Evolutionary conservation across 306 rosid genomes (phyloP).

Genomic region (Erythrophleum fordii): DNA sequence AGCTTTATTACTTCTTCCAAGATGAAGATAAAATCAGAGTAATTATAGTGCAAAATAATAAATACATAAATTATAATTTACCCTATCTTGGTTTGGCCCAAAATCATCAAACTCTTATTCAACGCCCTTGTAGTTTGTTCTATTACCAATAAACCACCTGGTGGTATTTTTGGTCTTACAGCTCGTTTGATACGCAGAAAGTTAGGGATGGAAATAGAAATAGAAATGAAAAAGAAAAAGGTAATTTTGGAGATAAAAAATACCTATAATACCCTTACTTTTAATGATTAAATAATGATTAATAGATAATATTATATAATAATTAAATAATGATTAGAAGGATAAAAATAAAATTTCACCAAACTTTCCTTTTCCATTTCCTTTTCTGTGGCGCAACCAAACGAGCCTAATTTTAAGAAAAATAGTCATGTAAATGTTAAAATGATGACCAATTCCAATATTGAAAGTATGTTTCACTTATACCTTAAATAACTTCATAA

Average conservation of each 20-base stretch:
- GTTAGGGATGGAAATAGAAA: too few species aligned
- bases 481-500: not conserved
- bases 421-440: not conserved
- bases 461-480: not conserved
- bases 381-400: too few species aligned
- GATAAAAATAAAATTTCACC: too few species aligned
- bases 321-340: too few species aligned
- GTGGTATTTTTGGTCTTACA: not conserved
- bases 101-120: not conserved
- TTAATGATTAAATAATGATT: too few species aligned
- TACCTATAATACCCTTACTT: too few species aligned
- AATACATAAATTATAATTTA: not conserved
- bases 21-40: not conserved
- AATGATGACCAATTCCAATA: not conserved
- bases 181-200: too few species aligned
- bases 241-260: too few species aligned
- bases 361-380: too few species aligned
- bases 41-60: slow-evolving; percentile 21
- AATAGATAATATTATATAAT: too few species aligned
- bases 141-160: not conserved
- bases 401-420: not conserved
- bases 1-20: slow-evolving; percentile 15
- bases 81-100: not conserved
- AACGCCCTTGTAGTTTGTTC: not conserved
- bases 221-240: too few species aligned